Evolutionary conservation across 768 basidiomycete genomes (phyloP).

Genomic region (Paxillus involutus): DNA sequence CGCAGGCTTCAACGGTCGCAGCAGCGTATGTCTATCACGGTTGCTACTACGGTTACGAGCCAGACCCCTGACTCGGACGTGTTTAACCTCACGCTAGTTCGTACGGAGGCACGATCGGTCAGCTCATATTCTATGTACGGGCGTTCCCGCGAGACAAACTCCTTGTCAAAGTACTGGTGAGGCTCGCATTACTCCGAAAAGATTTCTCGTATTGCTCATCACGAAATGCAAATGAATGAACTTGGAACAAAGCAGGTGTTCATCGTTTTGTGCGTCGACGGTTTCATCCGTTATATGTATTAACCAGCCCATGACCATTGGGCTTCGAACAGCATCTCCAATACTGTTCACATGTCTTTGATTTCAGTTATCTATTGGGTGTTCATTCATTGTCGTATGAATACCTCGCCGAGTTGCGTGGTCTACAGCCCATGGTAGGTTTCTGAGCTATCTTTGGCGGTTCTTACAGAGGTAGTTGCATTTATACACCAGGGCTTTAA

Average conservation of each 20-base stretch:
- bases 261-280: conserved; percentile 1
- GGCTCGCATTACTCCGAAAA: not conserved
- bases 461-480: too few species aligned
- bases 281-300: not conserved
- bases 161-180: conserved; percentile 4
- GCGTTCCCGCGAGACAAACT: conserved; percentile 1
- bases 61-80: too few species aligned
- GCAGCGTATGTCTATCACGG: too few species aligned
- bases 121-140: conserved; percentile 9
- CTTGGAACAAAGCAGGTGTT: conserved; percentile 4
- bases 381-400: conserved; percentile 2
- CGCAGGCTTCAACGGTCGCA: too few species aligned
- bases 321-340: conserved; percentile 2
- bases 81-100: not conserved
- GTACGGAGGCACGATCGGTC: conserved; percentile 7
- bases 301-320: not conserved
- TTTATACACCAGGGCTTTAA: not conserved
- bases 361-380: not conserved
- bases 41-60: too few species aligned
- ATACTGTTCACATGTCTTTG: not conserved
- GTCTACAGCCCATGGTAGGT: not conserved
- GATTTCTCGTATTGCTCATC: not conserved
- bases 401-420: not conserved
- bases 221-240: not conserved
- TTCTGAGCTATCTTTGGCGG: too few species aligned